phyloP scores from a whole-genome alignment of 2,329 filamentous ascomycete species.

The Trematosphaeria pertusa region DNA sequence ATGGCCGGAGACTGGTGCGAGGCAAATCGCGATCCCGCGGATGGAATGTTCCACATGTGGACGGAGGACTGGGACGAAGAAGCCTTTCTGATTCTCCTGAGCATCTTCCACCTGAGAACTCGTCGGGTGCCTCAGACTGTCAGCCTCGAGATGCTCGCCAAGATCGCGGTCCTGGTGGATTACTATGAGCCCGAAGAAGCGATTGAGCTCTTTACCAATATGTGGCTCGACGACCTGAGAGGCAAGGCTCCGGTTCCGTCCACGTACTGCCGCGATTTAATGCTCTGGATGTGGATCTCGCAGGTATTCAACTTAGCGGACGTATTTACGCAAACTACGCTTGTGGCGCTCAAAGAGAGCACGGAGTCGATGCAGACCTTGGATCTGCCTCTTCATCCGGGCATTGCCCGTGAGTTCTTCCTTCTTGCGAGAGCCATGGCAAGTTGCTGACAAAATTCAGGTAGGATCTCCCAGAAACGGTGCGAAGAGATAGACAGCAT shows the following conservation, averaged over 20 bases:
- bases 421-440: background rate
- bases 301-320: conserved; percentile 19
- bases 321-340: conserved; percentile 16
- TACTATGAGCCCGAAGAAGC: conserved; percentile 53
- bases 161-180: conserved; percentile 54
- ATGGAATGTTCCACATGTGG: conserved; percentile 14
- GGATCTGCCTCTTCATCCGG: conserved; percentile 4
- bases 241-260: conserved; percentile 10
- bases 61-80: conserved; percentile 37
- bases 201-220: conserved; percentile 51
- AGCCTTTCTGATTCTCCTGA: conserved; percentile 51
- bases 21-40: background rate
- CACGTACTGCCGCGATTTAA: conserved; percentile 20
- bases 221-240: conserved; percentile 47
- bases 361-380: conserved; percentile 6
- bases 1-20: background rate
- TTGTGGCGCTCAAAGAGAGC: conserved; percentile 14
- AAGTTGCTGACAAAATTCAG: background rate
- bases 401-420: background rate
- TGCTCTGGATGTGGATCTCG: conserved; percentile 33
- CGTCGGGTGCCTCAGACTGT: conserved; percentile 22
- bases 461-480: background rate
- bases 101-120: conserved; percentile 51
- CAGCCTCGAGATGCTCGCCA: conserved; percentile 52
- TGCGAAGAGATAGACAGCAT: background rate